Evolutionary conservation across 2,329 filamentous ascomycete species (phyloP).

Genomic region (Pseudogymnoascus sp.): DNA sequence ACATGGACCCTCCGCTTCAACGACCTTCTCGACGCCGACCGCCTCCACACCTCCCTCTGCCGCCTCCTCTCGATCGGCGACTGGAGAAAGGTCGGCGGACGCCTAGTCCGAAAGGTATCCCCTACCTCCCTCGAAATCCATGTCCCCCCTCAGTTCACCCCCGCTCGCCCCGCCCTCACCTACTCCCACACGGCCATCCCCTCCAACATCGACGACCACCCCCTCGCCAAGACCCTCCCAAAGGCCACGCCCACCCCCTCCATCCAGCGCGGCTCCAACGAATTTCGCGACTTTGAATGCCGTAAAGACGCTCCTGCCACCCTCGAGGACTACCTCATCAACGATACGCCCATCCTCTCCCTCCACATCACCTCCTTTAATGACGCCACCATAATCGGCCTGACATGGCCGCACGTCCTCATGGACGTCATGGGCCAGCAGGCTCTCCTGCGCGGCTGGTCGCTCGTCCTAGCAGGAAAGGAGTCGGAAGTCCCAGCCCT

Average conservation of each 20-base stretch:
- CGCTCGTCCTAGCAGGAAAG: conserved; percentile 37
- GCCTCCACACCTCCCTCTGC: conserved; percentile 33
- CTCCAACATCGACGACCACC: conserved; percentile 37
- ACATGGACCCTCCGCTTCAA: conserved; percentile 33
- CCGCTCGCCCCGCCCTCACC: conserved; percentile 35
- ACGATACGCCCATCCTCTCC: conserved; percentile 41
- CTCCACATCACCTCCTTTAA: conserved; percentile 44
- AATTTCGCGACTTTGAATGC: conserved; percentile 26
- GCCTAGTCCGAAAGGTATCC: conserved; percentile 29
- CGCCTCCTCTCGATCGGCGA: conserved; percentile 36
- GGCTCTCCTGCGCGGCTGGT: conserved; percentile 42
- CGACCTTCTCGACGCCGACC: conserved; percentile 38
- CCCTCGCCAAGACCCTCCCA: conserved; percentile 36
- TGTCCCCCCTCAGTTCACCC: conserved; percentile 33
- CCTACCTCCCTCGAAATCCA: conserved; percentile 35
- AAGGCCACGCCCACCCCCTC: conserved; percentile 27
- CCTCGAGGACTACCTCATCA: conserved; percentile 36
- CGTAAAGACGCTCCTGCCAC: conserved; percentile 26
- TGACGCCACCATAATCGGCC: conserved; percentile 44
- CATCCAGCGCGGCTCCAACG: conserved; percentile 26
- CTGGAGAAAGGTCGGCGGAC: conserved; percentile 43
- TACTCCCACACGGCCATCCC: conserved; percentile 36
- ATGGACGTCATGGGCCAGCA: conserved; percentile 41
- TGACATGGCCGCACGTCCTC: conserved; percentile 43
- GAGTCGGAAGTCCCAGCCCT: conserved; percentile 37